Conservation (phyloP, 2,329 filamentous ascomycete genomes). For the Aspergillus ochraceoroseus region DNA sequence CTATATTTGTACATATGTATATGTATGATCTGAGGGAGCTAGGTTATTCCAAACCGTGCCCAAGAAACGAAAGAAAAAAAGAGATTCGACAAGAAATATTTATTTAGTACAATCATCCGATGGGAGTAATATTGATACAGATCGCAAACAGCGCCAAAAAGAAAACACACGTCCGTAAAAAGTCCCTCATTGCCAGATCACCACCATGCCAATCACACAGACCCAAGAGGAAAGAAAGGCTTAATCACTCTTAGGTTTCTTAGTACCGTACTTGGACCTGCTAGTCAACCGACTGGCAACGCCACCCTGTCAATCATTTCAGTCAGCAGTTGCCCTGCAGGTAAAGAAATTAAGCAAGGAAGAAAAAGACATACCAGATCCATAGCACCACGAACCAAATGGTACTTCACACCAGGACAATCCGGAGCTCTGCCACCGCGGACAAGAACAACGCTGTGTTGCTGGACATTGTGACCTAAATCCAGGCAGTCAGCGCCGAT, state of each 20-base stretch:
- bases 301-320: slow-evolving; percentile 61
- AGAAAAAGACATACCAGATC: slow-evolving; percentile 69
- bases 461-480: slow-evolving; percentile 96
- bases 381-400: slow-evolving; percentile 82
- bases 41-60: no score
- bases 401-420: slow-evolving; percentile 97
- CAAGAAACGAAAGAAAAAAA: no score
- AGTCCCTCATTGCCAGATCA: neutral
- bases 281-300: slow-evolving; percentile 78
- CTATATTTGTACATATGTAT: slow-evolving; percentile 11
- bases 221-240: neutral
- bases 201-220: neutral
- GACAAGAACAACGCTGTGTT: slow-evolving; percentile 97
- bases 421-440: slow-evolving; percentile 88
- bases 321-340: slow-evolving; percentile 24
- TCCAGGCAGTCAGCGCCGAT: no score
- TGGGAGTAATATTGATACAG: slow-evolving; percentile 9
- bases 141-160: slow-evolving; percentile 11
- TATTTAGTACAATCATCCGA: slow-evolving; percentile 3
- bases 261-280: slow-evolving; percentile 95
- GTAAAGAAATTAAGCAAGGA: neutral
- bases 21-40: neutral
- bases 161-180: slow-evolving; percentile 3
- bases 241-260: slow-evolving; percentile 85
- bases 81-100: no score